A percentile compares a stretch with the other conserved stretches of the same genome.
These are phyloP conservation scores for Coemansia sp. DNA, from an alignment of 192 early-diverging fungal genomes.

Conservation along the genomic window DNA sequence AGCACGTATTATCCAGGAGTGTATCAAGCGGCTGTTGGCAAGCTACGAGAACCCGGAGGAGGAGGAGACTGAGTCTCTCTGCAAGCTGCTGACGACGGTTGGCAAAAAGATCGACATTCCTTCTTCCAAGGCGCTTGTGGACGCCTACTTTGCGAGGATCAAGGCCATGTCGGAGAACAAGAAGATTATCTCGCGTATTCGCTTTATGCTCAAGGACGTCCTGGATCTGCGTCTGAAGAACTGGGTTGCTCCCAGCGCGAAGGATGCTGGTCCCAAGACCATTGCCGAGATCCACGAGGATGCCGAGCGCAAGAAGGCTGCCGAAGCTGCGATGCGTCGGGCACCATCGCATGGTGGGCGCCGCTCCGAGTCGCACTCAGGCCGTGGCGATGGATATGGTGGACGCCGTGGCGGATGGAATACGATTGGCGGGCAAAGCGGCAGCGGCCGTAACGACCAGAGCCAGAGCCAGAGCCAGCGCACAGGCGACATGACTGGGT, in stretches of 20 bases:
- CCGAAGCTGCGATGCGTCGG: conserved; percentile 66
- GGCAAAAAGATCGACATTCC: conserved; percentile 78
- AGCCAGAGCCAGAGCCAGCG: conserved; percentile 44
- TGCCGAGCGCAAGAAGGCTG: conserved; percentile 67
- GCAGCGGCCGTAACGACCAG: conserved; percentile 56
- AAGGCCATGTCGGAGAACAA: conserved; percentile 66
- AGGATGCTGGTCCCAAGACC: conserved; percentile 76
- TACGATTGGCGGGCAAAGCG: conserved; percentile 72
- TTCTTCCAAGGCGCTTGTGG: conserved; percentile 60
- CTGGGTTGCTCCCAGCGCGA: conserved; percentile 68
- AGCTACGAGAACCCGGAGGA: conserved; percentile 80
- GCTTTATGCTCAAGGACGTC: conserved; percentile 89
- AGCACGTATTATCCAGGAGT: conserved; percentile 93
- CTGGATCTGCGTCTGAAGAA: conserved; percentile 74
- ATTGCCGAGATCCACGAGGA: conserved; percentile 91
- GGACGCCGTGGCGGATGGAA: conserved; percentile 56
- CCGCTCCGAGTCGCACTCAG: conserved; percentile 58
- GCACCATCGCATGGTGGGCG: conserved; percentile 63
- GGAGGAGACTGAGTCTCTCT: conserved; percentile 91
- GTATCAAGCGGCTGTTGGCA: conserved; percentile 76
- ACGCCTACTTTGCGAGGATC: conserved; percentile 86
- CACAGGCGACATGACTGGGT: conserved; percentile 70
- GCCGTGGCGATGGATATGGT: conserved; percentile 62
- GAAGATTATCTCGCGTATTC: conserved; percentile 79
- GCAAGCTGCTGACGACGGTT: conserved; percentile 87